phyloP scores from a whole-genome alignment of 2,329 filamentous ascomycete species.

The Pyrenochaeta sp. region DNA sequence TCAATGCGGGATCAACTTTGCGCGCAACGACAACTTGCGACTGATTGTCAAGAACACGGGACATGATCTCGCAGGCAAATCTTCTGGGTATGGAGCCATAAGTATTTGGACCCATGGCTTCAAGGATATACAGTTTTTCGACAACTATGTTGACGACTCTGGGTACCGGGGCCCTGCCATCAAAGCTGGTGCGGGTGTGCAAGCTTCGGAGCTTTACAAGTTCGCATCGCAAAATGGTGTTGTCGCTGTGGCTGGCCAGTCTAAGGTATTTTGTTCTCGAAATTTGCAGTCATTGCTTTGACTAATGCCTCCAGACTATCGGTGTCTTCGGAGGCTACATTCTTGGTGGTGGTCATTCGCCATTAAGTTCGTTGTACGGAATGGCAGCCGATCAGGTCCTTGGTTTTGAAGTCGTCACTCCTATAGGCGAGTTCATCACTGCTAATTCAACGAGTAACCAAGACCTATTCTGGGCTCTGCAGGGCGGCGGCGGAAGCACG shows the following conservation, averaged over 20 bases:
- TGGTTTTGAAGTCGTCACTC: slow-evolving; percentile 29
- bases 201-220: slow-evolving; percentile 37
- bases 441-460: slow-evolving; percentile 25
- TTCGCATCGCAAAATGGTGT: slow-evolving; percentile 30
- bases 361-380: slow-evolving; percentile 55
- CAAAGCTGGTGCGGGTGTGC: slow-evolving; percentile 38
- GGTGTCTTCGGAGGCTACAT: slow-evolving; percentile 54
- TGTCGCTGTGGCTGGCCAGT: slow-evolving; percentile 30
- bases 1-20: slow-evolving; percentile 40
- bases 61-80: slow-evolving; percentile 40
- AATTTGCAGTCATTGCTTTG: too few relatives aligned
- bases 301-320: slow-evolving; percentile 55
- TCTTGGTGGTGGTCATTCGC: slow-evolving; percentile 61
- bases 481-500: slow-evolving; percentile 36
- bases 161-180: slow-evolving; percentile 38
- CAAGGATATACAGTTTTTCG: slow-evolving; percentile 35
- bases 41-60: slow-evolving; percentile 43
- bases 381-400: slow-evolving; percentile 41
- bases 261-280: slow-evolving; percentile 20
- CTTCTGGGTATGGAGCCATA: slow-evolving; percentile 27
- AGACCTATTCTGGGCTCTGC: slow-evolving; percentile 37
- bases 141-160: slow-evolving; percentile 28
- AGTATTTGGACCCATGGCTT: slow-evolving; percentile 42
- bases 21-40: slow-evolving; percentile 29
- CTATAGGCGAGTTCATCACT: slow-evolving; percentile 31